Percentiles rank a stretch among this genome's conserved stretches.
These are phyloP conservation scores for Alternaria metachromatica DNA, from an alignment of 2,329 filamentous ascomycete species.

Conservation along the genomic window DNA sequence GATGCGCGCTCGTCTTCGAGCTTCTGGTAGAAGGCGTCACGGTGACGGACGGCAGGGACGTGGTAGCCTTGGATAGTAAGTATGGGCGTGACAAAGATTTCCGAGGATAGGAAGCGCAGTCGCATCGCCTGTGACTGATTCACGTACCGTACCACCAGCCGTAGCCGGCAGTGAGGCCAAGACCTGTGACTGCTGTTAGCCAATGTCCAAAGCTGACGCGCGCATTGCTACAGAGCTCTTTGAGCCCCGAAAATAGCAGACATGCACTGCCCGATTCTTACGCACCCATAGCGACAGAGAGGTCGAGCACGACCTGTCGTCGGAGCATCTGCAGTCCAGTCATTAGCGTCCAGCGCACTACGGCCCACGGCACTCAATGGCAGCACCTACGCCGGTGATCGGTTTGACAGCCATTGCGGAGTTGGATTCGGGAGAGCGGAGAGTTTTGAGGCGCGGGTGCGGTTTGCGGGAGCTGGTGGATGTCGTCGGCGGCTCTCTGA, in stretches of 20 bases:
- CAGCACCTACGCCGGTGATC: conserved; percentile 58
- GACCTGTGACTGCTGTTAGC: conserved; percentile 55
- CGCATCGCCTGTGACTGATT: conserved; percentile 7
- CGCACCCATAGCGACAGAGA: conserved; percentile 71
- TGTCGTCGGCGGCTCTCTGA: conserved; percentile 34
- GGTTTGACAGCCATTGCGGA: conserved; percentile 56
- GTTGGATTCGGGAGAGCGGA: conserved; percentile 31
- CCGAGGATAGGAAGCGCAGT: background rate
- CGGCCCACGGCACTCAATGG: conserved; percentile 37
- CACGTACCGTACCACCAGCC: conserved; percentile 71
- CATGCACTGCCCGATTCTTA: conserved; percentile 18
- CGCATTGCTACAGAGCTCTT: conserved; percentile 10
- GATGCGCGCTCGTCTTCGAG: conserved; percentile 67
- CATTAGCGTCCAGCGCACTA: conserved; percentile 32
- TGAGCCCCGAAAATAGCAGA: background rate
- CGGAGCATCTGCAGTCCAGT: conserved; percentile 65
- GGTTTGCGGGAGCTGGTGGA: conserved; percentile 38
- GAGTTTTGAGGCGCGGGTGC: conserved; percentile 38
- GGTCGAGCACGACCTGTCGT: conserved; percentile 69
- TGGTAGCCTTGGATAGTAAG: conserved; percentile 62
- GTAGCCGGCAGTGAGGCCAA: conserved; percentile 68
- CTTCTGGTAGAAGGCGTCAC: conserved; percentile 69
- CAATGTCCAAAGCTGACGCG: conserved; percentile 14
- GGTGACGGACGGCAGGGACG: conserved; percentile 67
- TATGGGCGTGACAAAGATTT: background rate